Base-by-base conservation (phyloP, 176 grass and related monocot genomes). In the Calamus simplicifolius region DNA sequence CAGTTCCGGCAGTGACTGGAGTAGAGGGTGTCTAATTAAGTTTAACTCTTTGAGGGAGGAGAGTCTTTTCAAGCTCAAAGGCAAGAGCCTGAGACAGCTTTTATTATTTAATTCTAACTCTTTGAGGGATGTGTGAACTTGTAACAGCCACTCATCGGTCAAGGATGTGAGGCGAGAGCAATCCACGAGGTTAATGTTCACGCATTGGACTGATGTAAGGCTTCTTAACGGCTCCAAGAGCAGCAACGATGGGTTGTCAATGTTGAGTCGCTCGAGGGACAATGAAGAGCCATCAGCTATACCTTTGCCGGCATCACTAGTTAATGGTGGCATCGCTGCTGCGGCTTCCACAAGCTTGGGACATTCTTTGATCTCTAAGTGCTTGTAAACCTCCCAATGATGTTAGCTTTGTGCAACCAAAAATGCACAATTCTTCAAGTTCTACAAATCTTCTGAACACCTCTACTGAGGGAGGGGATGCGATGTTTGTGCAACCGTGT, bases 171-270 rank as follows among this genome's bases (percentile, higher is more conserved):
- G 31, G 0, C 5, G 6, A 2, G 7, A 8, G 31, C 31, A 10
- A 35, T 35, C 31, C 7, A 5, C 0, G 6, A 35, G 13, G 8
- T 28, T 0, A 5, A 57, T 12, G 16, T 4, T 0, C 15, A 27
- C 26, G 29, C 3, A 3, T 58, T 25, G 21, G 8, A 48, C 53
- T 50, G 28, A 58, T 16, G 10, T 67, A 29, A 80, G 56, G 71
- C 71, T 74, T 58, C 48, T 14, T 43, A 80, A 64, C 64, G 78
- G 71, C 27, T 69, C 71, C 28, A 49, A 57, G 6, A 68, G 58
- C 55, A 80, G 69, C 48, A 75, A n/a, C 1, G 53, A 75, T 2
- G 64, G 28, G 38, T 62, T 7, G 18, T 79, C 59, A 50, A 88
- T 61, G 48, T 64, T 19, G 52, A 88, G 79, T 16, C 64, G 23